Evolutionary conservation across 1,284 basidiomycete genomes (phyloP), one percentile per base, ranked within the genome.

Genomic region (Porodaedalea pini): DNA sequence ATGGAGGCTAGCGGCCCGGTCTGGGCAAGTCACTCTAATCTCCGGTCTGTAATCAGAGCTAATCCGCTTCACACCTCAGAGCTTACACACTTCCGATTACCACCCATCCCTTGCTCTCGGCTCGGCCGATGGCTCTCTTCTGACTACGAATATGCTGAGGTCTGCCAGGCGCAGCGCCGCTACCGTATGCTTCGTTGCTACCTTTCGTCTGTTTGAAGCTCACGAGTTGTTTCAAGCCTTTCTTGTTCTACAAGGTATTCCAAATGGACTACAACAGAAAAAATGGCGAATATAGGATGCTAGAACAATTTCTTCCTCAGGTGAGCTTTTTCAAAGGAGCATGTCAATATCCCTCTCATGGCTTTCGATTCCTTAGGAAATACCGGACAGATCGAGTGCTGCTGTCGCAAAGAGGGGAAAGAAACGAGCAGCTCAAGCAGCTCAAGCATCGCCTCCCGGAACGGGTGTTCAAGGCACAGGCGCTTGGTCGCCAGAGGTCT

Each of bases 101-200:
- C 94, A 98, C 66, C 85, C 92, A 4, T 90, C 93, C 67, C 70
- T 95, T 8, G 90, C 88, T 0, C 79, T 88, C 4, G 89, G 86
- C 3, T 85, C 86, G 2, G 83, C 90, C 1, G 94, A 98, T 70
- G 95, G 95, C 0, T 78, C 83, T 0, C 90, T 79, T 66, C 75
- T 75, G 32, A 88, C 86, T 0, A 90, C 88, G 4, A 90, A 90
- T 62, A 75, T 82, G 37, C 71, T 92, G 40, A 77, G 84, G 56
- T 78, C 85, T 0, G 86, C 87, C 0, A 77, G 88, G 54, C 74
- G 85, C 62, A 85, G 85, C 29, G 82, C 85, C 17, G 72, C 78
- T 1, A 84, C 87, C 40, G 88, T 92, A 66, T 25, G 43, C 19
- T 15, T 32, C 54, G 84, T 74, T 34, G 31, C 5, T 32, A 25